A percentile compares a stretch with the other conserved stretches of the same genome.
phyloP scores from a whole-genome alignment of 208 protist genomes.

The Crithidia sp. region DNA sequence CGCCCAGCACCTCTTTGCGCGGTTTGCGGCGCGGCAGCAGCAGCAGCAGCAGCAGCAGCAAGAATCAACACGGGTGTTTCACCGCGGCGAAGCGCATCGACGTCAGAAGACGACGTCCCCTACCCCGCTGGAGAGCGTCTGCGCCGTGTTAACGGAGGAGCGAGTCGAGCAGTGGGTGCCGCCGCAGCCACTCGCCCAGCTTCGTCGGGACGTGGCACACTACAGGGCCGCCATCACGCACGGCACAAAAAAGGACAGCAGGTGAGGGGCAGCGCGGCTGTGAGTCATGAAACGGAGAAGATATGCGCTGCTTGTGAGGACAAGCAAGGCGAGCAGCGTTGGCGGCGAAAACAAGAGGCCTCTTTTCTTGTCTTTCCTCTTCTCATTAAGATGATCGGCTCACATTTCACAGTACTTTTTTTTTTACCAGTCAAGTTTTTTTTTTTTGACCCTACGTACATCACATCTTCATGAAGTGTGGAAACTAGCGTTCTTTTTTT shows the following conservation, averaged over 20 bases:
- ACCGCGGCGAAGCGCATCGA: too few species aligned
- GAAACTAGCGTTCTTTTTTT: too few species aligned
- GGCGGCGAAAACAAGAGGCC: too few species aligned
- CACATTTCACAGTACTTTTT: background rate
- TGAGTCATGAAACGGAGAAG: background rate
- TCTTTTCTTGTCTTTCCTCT: too few species aligned
- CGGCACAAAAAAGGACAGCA: background rate
- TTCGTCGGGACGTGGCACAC: background rate
- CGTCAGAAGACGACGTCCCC: background rate
- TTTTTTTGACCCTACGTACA: background rate
- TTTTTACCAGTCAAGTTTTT: background rate
- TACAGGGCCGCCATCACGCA: background rate
- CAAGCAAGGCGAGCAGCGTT: background rate
- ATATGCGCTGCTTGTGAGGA: background rate
- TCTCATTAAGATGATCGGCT: too few species aligned
- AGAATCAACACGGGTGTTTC: too few species aligned
- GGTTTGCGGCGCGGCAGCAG: background rate
- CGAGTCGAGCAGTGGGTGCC: constrained; percentile 32
- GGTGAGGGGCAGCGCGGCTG: too few species aligned
- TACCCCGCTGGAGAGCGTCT: constrained; percentile 11
- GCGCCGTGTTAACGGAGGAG: constrained; percentile 27
- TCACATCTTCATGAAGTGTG: too few species aligned
- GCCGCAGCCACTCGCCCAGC: background rate
- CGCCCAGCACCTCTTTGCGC: constrained; percentile 24
- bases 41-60: background rate